phyloP scores from a whole-genome alignment of 345 rosid species.

The Boechera stricta region DNA sequence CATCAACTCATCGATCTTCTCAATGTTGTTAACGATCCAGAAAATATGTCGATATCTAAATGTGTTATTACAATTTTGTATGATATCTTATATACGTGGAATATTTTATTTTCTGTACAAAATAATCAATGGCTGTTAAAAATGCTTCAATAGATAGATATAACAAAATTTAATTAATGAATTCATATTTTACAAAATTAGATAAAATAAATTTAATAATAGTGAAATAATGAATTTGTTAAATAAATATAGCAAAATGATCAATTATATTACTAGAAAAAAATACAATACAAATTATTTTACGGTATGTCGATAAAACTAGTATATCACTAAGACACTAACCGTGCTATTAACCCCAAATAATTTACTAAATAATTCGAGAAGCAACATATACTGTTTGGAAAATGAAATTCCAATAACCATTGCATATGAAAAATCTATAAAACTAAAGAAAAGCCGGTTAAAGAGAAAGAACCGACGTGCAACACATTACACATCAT shows the following conservation, averaged over 20 bases:
- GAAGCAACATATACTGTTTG: no score
- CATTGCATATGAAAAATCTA: not conserved
- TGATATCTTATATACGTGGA: not conserved
- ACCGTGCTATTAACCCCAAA: no score
- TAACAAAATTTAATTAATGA: not conserved
- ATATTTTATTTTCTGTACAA: not conserved
- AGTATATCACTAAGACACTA: no score
- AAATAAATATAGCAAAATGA: no score
- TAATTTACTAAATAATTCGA: no score
- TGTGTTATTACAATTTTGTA: not conserved
- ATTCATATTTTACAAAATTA: no score
- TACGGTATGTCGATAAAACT: no score
- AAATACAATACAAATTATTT: no score
- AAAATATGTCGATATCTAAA: not conserved
- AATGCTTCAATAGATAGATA: not conserved
- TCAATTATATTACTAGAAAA: no score
- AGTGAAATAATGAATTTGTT: no score
- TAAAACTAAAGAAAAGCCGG: not conserved
- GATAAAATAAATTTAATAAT: no score
- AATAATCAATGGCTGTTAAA: not conserved
- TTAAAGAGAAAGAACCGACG: not conserved
- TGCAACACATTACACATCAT: not conserved
- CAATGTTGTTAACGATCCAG: not conserved
- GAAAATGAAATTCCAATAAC: no score
- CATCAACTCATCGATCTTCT: not conserved